Evolutionary conservation across 805 yeast genomes (phyloP).

Genomic region (Dipodascopsis uninucleata): DNA sequence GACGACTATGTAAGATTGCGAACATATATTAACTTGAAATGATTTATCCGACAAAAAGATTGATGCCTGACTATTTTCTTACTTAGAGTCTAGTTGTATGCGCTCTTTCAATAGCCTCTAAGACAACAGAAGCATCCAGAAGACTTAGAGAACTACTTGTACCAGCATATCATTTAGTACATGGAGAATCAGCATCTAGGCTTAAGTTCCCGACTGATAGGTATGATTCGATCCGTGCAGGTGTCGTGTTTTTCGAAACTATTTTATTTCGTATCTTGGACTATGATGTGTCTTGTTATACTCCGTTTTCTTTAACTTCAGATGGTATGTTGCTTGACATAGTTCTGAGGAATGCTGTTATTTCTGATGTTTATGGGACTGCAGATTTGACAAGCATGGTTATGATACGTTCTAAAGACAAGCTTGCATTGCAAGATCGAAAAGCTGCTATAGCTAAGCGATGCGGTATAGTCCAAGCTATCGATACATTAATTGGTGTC

Average conservation of each 20-base stretch:
- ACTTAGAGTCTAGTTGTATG: constrained; percentile 12
- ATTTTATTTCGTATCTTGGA: constrained; percentile 15
- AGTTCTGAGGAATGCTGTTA: constrained; percentile 4
- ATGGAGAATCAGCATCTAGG: not conserved
- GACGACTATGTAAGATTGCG: constrained; percentile 13
- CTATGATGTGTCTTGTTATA: too few species aligned
- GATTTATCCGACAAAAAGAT: too few species aligned
- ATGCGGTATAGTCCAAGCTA: constrained; percentile 12
- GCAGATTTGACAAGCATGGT: constrained; percentile 6
- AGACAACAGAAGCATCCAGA: constrained; percentile 21
- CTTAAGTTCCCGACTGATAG: constrained; percentile 12
- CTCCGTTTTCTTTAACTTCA: too few species aligned
- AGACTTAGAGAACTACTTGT: constrained; percentile 21
- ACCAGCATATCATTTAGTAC: constrained; percentile 20
- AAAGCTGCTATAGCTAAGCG: not conserved
- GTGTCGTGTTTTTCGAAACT: constrained; percentile 15
- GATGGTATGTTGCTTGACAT: too few species aligned
- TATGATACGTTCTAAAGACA: not conserved
- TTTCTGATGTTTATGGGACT: constrained; percentile 5
- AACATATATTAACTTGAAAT: too few species aligned
- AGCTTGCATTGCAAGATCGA: constrained; percentile 5
- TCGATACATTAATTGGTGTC: constrained; percentile 10
- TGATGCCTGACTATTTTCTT: not conserved
- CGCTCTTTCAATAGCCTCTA: constrained; percentile 19
- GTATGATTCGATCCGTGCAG: constrained; percentile 20